Evolutionary conservation across 2,329 filamentous ascomycete species (phyloP).

Genomic region (Fusarium tricinctum): DNA sequence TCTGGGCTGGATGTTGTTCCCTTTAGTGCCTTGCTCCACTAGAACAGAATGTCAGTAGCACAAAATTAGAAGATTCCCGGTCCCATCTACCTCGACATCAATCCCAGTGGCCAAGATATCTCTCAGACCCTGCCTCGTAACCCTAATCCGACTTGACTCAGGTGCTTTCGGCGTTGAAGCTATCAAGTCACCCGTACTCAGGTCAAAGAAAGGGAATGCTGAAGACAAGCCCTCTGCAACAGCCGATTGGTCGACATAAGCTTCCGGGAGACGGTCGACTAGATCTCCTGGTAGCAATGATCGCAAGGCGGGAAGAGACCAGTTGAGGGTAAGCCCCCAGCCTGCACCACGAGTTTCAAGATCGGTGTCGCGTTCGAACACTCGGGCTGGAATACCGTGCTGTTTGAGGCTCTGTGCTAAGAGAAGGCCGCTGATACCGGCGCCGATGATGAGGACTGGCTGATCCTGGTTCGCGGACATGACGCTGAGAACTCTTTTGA

Average conservation of each 20-base stretch:
- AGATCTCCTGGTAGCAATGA: conserved; percentile 65
- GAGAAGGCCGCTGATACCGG: conserved; percentile 56
- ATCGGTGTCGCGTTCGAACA: conserved; percentile 68
- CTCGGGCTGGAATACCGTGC: conserved; percentile 57
- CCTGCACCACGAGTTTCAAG: conserved; percentile 64
- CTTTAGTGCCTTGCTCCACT: conserved; percentile 59
- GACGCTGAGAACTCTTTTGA: rapidly evolving
- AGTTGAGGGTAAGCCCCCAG: conserved; percentile 76
- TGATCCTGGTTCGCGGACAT: conserved; percentile 11
- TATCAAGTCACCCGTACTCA: conserved; percentile 62
- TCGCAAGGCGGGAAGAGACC: conserved; percentile 68
- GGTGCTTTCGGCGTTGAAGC: conserved; percentile 60
- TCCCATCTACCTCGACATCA: conserved; percentile 59
- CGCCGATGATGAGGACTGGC: conserved; percentile 56
- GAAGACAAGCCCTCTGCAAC: conserved; percentile 62
- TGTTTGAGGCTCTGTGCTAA: conserved; percentile 55
- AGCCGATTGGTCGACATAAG: conserved; percentile 68
- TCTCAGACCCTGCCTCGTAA: conserved; percentile 63
- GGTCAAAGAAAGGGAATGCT: conserved; percentile 68
- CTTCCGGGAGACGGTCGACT: conserved; percentile 60
- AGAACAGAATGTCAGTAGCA: neutral
- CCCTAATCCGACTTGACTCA: conserved; percentile 61
- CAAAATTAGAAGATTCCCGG: rapidly evolving
- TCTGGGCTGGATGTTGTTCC: conserved; percentile 51
- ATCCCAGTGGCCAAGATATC: conserved; percentile 61